These are phyloP conservation scores for Paracoccidioides lutzii DNA, from an alignment of 2,329 filamentous ascomycete species.

Conservation along the genomic window DNA sequence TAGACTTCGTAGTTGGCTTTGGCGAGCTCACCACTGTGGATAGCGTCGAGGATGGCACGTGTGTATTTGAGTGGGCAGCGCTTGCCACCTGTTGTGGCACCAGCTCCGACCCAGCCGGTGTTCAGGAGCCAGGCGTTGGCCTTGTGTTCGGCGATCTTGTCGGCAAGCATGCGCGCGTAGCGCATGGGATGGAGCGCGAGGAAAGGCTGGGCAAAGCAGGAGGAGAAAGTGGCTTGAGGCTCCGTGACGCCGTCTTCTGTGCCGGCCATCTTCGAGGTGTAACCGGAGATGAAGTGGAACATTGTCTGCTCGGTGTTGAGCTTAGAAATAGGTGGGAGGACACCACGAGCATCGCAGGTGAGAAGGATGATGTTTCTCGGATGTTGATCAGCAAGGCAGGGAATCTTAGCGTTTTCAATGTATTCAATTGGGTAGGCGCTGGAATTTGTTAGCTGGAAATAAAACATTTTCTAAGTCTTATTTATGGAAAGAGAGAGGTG, in stretches of 20 bases:
- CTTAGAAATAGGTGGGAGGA: constrained; percentile 95
- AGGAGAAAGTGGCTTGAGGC: constrained; percentile 96
- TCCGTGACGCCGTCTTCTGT: constrained; percentile 95
- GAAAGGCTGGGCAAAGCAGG: constrained; percentile 99
- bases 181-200: constrained; percentile 97
- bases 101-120: constrained; percentile 93
- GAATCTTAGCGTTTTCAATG: constrained; percentile 97
- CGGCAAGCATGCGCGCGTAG: constrained; percentile 95
- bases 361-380: constrained; percentile 96
- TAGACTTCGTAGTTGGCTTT: constrained; percentile 90
- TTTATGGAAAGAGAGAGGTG: not conserved
- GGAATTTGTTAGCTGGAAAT: not conserved
- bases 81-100: constrained; percentile 82
- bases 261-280: constrained; percentile 99
- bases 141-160: constrained; percentile 93
- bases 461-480: too few species aligned
- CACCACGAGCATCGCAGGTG: constrained; percentile 94
- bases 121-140: constrained; percentile 97
- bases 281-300: constrained; percentile 99
- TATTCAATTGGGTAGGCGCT: constrained; percentile 96
- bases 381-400: constrained; percentile 75
- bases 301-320: constrained; percentile 89
- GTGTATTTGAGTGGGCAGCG: constrained; percentile 98
- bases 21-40: constrained; percentile 92
- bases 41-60: constrained; percentile 92